Evolutionary conservation across 495 filamentous ascomycete genomes (phyloP).

Genomic region (Penicillium crystallinum): DNA sequence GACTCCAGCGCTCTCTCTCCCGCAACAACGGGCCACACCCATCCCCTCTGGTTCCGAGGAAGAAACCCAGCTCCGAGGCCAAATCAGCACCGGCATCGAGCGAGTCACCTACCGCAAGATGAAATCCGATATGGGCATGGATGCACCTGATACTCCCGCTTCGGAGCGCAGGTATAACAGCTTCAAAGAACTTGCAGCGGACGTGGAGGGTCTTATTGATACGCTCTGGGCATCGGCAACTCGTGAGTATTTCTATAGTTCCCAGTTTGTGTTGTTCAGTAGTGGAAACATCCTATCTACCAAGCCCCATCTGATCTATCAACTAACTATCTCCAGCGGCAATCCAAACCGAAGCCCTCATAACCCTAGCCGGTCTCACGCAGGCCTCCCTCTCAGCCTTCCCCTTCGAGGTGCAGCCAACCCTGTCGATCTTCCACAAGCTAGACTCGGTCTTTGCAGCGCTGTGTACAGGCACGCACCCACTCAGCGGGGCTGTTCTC

Average conservation of each 20-base stretch:
- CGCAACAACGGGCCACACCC: conserved; percentile 45
- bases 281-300: too few species aligned
- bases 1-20: conserved; percentile 14
- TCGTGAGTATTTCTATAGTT: conserved; percentile 51
- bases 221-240: conserved; percentile 79
- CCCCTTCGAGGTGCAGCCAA: conserved; percentile 56
- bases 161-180: conserved; percentile 59
- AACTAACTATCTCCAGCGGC: conserved; percentile 46
- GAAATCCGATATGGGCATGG: conserved; percentile 56
- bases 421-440: conserved; percentile 66
- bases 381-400: conserved; percentile 62
- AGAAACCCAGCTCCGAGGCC: conserved; percentile 49
- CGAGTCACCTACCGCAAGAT: conserved; percentile 39
- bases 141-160: conserved; percentile 32
- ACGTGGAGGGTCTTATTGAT: conserved; percentile 67
- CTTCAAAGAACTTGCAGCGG: conserved; percentile 62
- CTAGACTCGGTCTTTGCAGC: conserved; percentile 73
- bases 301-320: too few species aligned
- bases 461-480: conserved; percentile 60
- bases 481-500: conserved; percentile 56
- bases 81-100: conserved; percentile 16
- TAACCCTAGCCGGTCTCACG: conserved; percentile 67
- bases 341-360: conserved; percentile 77
- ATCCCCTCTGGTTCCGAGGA: conserved; percentile 67
- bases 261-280: too few species aligned